Conservation (phyloP, 805 yeast genomes). For the Hanseniaspora occidentalis region DNA sequence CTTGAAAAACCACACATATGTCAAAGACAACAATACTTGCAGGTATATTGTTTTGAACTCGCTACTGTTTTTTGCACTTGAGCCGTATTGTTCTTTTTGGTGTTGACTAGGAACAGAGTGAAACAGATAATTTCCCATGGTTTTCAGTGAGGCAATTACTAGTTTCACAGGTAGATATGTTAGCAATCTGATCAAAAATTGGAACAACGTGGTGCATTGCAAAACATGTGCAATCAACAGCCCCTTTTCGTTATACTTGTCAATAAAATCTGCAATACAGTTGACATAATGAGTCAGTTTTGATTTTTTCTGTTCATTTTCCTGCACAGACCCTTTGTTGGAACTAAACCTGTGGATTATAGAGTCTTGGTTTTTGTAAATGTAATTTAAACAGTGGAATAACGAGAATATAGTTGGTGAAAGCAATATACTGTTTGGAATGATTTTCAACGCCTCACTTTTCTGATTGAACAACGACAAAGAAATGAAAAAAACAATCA, state of each 20-base stretch:
- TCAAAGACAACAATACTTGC: neutral
- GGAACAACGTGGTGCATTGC: neutral
- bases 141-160: too few relatives aligned
- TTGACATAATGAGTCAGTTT: too few relatives aligned
- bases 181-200: neutral
- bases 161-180: neutral
- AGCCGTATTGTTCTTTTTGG: too few relatives aligned
- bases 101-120: neutral
- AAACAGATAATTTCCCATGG: neutral
- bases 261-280: neutral
- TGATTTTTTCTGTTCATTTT: too few relatives aligned
- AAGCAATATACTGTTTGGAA: neutral
- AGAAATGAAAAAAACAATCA: neutral
- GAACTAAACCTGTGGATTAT: neutral
- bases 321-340: too few relatives aligned
- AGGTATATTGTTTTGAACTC: too few relatives aligned
- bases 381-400: neutral
- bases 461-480: neutral
- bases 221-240: neutral
- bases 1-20: neutral
- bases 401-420: neutral
- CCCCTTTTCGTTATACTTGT: neutral
- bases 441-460: neutral
- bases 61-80: too few relatives aligned
- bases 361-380: neutral